Conservation (phyloP, 371 early-diverging fungal genomes). For the Mucor velutinosus region DNA sequence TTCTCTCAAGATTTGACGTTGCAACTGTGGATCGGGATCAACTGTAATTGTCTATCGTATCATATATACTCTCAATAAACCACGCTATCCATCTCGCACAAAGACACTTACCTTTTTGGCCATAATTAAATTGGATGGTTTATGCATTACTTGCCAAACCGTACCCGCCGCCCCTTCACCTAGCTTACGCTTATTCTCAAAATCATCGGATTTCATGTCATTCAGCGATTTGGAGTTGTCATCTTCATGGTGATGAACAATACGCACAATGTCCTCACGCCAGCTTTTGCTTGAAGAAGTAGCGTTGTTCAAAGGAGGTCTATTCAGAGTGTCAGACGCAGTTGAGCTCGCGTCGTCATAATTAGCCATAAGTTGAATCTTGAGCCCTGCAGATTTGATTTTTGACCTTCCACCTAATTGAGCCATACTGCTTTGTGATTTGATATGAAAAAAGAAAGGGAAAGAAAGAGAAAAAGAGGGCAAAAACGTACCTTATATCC, state of each 20-base stretch:
- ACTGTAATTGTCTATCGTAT: constrained; percentile 59
- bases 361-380: constrained; percentile 33
- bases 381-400: constrained; percentile 34
- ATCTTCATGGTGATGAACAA: constrained; percentile 32
- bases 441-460: constrained; percentile 1
- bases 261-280: constrained; percentile 40
- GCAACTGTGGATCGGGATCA: constrained; percentile 69
- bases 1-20: constrained; percentile 87
- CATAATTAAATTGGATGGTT: constrained; percentile 80
- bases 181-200: constrained; percentile 69
- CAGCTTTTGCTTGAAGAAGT: constrained; percentile 20
- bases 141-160: constrained; percentile 83
- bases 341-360: constrained; percentile 16
- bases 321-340: constrained; percentile 5
- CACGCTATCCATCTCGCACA: not conserved
- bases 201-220: constrained; percentile 57
- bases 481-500: not conserved
- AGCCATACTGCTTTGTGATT: constrained; percentile 20
- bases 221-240: constrained; percentile 12
- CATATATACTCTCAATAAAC: not conserved
- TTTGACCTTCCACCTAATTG: constrained; percentile 24
- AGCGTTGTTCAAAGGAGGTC: constrained; percentile 3
- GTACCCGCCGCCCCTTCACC: constrained; percentile 95
- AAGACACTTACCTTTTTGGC: constrained; percentile 78
- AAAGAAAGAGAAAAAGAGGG: constrained; percentile 1